Base-by-base conservation (phyloP, 2,329 filamentous ascomycete species). In the Fusarium sp. region DNA sequence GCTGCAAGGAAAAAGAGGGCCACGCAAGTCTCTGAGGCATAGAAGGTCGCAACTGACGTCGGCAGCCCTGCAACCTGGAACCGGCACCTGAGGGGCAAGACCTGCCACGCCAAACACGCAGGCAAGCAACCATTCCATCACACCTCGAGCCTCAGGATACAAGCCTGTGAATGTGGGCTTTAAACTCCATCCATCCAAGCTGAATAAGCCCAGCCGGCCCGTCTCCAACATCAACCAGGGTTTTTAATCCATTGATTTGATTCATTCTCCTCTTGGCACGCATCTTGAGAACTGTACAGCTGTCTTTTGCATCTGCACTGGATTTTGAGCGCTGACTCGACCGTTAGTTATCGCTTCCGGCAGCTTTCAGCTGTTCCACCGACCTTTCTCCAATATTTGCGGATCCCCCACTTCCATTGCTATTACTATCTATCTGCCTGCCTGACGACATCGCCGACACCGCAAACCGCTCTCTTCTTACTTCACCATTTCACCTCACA, bases 401-500 rank as follows among this genome's bases (percentile, higher is more conserved):
- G 68, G 65, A 71, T 67, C 66, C 70, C 61, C 48, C 61, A 33
- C 67, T 56, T 27, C 22, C 43, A 24, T 48, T 52, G 43, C 64
- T 54, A 39, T 45, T 43, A 22, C 41, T 45, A 41, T 29, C 27
- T 39, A 66, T 48, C 48, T 27, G 24, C 64, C 64, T 66, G 64
- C 69, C 62, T 73, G 74, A 77, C 78, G 76, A 79, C 71, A 77
- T 76, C 76, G 65, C 67, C 68, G 67, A 76, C 73, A 68, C 73
- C 69, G 67, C 74, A 68, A 65, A 43, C 41, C 41, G 20, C 58
- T 39, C 31, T 67, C 35, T 68, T 31, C 41, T 43, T 68, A 62
- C 61, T 33, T 68, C 14, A 4, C 5, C 43, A 48, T 62, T 70
- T 50, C 41, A 50, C 48, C 24, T 24, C 11, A 31, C 60, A 31